Evolutionary conservation across 345 rosid species (phyloP), one percentile per base, ranked within the genome.

Genomic region (Salix koriyanagi): DNA sequence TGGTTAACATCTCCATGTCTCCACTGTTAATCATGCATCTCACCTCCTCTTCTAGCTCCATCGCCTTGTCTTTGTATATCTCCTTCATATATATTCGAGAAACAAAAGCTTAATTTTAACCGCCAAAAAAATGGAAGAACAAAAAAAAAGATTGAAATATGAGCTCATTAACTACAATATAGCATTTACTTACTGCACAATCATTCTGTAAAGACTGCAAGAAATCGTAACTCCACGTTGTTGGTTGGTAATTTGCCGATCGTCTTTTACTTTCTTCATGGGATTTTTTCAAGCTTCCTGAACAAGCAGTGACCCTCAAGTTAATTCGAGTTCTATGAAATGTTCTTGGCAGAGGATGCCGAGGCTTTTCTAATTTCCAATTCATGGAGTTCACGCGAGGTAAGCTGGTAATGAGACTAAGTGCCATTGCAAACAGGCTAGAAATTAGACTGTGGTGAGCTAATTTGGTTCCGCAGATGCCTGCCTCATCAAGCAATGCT

Each of bases 1-100:
- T 25, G 58, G 16, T 13, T 70, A 75, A 8, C 34, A 75, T 3
- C 12, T 79, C 73, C 16, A 46, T 78, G 14, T 30, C 66, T 65
- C 68, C 81, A 28, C 62, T 67, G 5, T 65, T 54, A 4, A 87
- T 48, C 58, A 65, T 72, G 42, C 61, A 13, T 50, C 83, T 79
- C 65, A 85, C 67, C 36, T 82, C 79, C 60, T 77, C 78, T 76
- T 84, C 86, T 18, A 87, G 75, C 68, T 65, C 50, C 52, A 21
- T 32, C 9, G 56, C 81, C 75, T 75, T 73, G 3, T 58, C 71
- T 50, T 62, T 32, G 75, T 77, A 61, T 1, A 69, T 10, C 12
- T 39, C 2, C 42, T 39, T 39, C 12, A 39, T 39, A 39, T 39
- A 39, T 39, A 90, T 67, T 83, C 12, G 15, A 44, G 54, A 48